phyloP scores from a whole-genome alignment of 139 green algal genomes.

The Gonium pectorale region DNA sequence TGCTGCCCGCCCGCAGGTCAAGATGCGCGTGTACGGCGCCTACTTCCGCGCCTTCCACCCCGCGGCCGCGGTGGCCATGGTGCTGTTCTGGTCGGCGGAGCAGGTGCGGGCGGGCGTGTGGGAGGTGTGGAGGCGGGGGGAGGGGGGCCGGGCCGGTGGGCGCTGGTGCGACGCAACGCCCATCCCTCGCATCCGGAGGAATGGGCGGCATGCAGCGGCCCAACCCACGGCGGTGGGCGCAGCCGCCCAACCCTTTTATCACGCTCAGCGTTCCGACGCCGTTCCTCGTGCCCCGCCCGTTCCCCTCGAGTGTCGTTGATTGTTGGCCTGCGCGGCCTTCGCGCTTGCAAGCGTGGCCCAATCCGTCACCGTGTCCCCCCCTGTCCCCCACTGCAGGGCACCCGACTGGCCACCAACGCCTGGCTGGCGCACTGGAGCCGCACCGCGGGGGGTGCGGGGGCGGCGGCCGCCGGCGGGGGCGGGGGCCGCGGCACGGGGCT shows the following conservation, averaged over 20 bases:
- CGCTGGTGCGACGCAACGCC: too few species aligned
- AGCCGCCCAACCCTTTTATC: too few species aligned
- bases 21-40: conserved; percentile 31
- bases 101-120: not conserved
- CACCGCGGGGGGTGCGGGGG: not conserved
- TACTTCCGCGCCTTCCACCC: conserved; percentile 5
- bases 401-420: conserved; percentile 29
- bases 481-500: not conserved
- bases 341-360: too few species aligned
- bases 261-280: too few species aligned
- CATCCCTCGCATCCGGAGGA: too few species aligned
- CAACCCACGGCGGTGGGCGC: too few species aligned
- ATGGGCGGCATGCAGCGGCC: too few species aligned
- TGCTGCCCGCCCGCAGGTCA: conserved; percentile 1
- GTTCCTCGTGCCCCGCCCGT: too few species aligned
- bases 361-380: not conserved
- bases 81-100: conserved; percentile 19
- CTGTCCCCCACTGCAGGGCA: not conserved
- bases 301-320: too few species aligned
- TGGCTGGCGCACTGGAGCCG: conserved; percentile 37
- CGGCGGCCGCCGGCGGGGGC: not conserved
- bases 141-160: not conserved
- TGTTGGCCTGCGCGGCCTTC: too few species aligned
- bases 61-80: not conserved
- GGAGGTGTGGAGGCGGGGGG: too few species aligned